Percentiles rank a stretch among this genome's conserved stretches.
Evolutionary conservation across 2,329 filamentous ascomycete species (phyloP).

Genomic region (Phaeosphaeria sp.): DNA sequence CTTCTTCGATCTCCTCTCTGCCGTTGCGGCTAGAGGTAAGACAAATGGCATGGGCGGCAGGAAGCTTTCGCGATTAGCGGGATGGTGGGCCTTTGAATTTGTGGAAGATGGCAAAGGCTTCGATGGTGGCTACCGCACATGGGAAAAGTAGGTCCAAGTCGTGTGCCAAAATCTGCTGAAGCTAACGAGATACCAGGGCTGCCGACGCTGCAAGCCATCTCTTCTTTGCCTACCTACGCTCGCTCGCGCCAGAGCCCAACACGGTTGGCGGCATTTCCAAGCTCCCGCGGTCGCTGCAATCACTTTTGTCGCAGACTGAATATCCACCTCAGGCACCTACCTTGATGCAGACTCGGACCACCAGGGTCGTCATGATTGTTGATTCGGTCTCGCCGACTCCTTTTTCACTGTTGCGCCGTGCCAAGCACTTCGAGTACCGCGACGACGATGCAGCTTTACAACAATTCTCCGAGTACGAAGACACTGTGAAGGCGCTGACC

Average conservation of each 20-base stretch:
- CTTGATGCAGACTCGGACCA: conserved; percentile 79
- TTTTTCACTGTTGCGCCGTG: conserved; percentile 86
- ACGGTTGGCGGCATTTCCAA: conserved; percentile 80
- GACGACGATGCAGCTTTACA: conserved; percentile 86
- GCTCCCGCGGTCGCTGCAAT: conserved; percentile 88
- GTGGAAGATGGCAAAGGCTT: conserved; percentile 87
- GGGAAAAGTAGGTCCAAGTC: conserved; percentile 70
- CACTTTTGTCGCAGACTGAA: conserved; percentile 88
- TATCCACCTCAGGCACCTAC: conserved; percentile 85
- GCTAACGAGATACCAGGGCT: conserved; percentile 62
- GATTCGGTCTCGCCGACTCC: conserved; percentile 93
- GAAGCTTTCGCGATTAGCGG: conserved; percentile 92
- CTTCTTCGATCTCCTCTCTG: conserved; percentile 92
- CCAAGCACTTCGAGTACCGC: conserved; percentile 94
- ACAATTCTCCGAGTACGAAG: conserved; percentile 85
- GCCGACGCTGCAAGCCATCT: conserved; percentile 96
- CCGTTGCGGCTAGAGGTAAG: conserved; percentile 91
- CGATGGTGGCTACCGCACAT: conserved; percentile 89
- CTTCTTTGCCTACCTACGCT: conserved; percentile 96
- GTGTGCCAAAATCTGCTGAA: background rate
- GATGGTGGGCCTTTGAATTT: conserved; percentile 99
- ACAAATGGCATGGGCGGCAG: conserved; percentile 90
- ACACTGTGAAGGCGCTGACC: conserved; percentile 85
- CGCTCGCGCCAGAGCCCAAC: conserved; percentile 78
- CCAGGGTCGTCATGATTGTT: conserved; percentile 96